Evolutionary conservation across 139 green algal genomes (phyloP).

Genomic region (Trebouxia sp.): DNA sequence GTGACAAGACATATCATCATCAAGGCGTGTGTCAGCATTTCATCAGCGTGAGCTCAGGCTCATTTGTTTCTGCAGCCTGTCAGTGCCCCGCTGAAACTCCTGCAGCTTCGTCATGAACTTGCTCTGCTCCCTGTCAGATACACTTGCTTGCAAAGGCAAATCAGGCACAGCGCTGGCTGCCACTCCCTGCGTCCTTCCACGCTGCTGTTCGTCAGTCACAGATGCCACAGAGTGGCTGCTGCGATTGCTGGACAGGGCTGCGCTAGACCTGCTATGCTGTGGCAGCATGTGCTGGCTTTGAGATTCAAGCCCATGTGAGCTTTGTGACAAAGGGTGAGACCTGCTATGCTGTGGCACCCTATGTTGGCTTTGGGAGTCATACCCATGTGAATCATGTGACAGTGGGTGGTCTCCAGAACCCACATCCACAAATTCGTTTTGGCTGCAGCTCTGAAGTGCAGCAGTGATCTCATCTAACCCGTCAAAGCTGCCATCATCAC

Average conservation of each 20-base stretch:
- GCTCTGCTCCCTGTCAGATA: neutral
- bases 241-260: neutral
- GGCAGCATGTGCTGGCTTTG: neutral
- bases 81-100: conserved; percentile 2
- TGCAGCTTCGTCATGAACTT: conserved; percentile 7
- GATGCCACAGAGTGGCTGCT: neutral
- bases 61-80: neutral
- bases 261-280: neutral
- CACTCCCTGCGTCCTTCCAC: neutral
- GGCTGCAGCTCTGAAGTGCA: neutral
- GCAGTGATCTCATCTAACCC: neutral
- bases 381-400: neutral
- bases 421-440: neutral
- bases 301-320: neutral
- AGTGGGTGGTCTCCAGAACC: neutral
- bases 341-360: neutral
- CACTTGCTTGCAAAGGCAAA: too few species aligned
- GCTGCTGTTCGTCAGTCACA: neutral
- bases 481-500: neutral
- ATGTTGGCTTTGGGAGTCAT: neutral
- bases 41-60: neutral
- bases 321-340: neutral
- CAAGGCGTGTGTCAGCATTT: too few species aligned
- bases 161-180: neutral
- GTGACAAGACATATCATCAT: too few species aligned